These are phyloP conservation scores for Ocimum tenuiflorum DNA, from an alignment of 257 asterid species.

Conservation along the genomic window DNA sequence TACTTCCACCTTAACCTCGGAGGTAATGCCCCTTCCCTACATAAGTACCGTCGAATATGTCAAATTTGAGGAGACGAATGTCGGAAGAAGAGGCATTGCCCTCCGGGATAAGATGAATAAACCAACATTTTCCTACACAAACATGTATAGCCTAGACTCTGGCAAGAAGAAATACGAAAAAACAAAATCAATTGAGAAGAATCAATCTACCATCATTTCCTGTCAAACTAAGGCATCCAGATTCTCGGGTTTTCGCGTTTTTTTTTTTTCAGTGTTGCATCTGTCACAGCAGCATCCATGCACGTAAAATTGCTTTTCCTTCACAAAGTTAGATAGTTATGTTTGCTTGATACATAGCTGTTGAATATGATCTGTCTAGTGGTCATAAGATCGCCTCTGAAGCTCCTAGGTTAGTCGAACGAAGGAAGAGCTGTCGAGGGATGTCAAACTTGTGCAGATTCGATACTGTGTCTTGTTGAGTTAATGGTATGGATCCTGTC, in stretches of 20 bases:
- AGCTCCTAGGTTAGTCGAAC: slow-evolving; percentile 35
- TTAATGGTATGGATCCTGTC: slow-evolving; percentile 43
- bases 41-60: too few species aligned
- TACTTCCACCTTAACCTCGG: too few species aligned
- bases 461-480: slow-evolving; percentile 52
- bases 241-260: too few species aligned
- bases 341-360: not conserved
- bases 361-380: slow-evolving; percentile 11
- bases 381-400: slow-evolving; percentile 60
- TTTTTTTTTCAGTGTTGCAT: not conserved
- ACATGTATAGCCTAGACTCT: slow-evolving; percentile 4
- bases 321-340: slow-evolving; percentile 18
- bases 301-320: not conserved
- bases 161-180: not conserved
- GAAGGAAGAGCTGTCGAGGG: slow-evolving; percentile 48
- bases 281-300: not conserved
- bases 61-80: too few species aligned
- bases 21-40: too few species aligned
- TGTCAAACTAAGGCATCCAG: not conserved
- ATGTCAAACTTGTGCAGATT: slow-evolving; percentile 52
- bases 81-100: too few species aligned
- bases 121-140: not conserved
- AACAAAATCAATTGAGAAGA: not conserved
- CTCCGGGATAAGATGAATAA: too few species aligned
- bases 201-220: not conserved